These are phyloP conservation scores for Leavenworthia alabamica DNA, from an alignment of 345 rosid species.

Conservation along the genomic window DNA sequence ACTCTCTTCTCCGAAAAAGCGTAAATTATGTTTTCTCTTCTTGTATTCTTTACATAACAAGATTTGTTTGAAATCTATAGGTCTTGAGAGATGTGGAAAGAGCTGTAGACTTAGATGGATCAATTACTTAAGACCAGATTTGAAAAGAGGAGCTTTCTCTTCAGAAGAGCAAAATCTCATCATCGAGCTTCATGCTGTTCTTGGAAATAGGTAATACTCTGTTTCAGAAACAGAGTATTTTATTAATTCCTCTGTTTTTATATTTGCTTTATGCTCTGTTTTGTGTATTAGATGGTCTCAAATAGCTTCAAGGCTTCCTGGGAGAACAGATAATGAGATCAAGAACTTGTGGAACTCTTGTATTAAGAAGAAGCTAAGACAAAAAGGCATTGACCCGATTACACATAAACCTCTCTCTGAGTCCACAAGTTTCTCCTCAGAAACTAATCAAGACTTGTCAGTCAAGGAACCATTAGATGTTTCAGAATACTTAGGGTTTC, in stretches of 20 bases:
- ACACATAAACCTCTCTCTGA: constrained; percentile 28
- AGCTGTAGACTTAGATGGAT: constrained; percentile 89
- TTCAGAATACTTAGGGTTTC: constrained; percentile 39
- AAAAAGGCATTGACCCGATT: constrained; percentile 17
- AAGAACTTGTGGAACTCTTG: constrained; percentile 25
- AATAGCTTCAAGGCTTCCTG: constrained; percentile 19
- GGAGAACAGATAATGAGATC: constrained; percentile 33
- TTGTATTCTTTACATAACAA: background rate
- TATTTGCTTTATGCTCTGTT: too few species aligned
- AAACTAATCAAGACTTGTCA: constrained; percentile 34
- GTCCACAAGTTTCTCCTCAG: constrained; percentile 23
- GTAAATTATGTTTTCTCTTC: background rate
- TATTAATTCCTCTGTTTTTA: background rate
- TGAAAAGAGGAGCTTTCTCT: constrained; percentile 64
- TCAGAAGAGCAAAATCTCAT: constrained; percentile 50
- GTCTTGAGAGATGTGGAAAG: constrained; percentile 37
- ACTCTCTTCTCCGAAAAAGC: background rate
- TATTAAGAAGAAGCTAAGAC: constrained; percentile 23
- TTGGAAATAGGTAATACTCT: constrained; percentile 47
- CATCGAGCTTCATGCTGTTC: constrained; percentile 44
- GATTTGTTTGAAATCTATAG: constrained; percentile 1
- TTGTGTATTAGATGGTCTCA: constrained; percentile 23
- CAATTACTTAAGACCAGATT: constrained; percentile 82
- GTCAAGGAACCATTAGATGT: constrained; percentile 30
- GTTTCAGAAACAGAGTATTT: constrained; percentile 1